Evolutionary conservation across 1,284 basidiomycete genomes (phyloP), one percentile per base, ranked within the genome.

Genomic region (Tilletia indica): DNA sequence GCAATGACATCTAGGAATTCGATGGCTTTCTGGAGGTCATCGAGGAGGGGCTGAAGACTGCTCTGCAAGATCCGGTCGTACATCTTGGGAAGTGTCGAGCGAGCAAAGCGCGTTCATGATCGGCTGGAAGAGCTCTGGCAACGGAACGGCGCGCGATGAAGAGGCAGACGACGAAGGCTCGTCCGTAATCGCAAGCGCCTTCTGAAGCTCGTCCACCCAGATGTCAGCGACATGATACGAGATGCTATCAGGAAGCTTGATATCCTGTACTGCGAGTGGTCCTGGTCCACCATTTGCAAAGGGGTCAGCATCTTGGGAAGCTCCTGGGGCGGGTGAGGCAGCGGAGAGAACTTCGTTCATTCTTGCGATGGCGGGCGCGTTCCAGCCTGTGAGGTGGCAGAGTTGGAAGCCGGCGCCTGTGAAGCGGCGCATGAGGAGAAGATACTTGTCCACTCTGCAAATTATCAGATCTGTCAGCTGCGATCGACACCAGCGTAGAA

Each of bases 371-470:
- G 86, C 85, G 11, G 83, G 79, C 16, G 83, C 77, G 4, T 91
- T 88, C 94, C 94, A 98, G 54, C 88, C 86, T 61, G 87, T 86
- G 69, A 90, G 87, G 39, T 90, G 88, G 12, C 97, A 87, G 16
- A 98, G 87, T 47, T 90, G 87, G 85, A 98, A 95, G 0, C 91
- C 90, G 0, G 91, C 92, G 77, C 93, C 92, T 63, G 93, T 87
- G 81, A 94, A 97, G 72, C 92, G 88, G 68, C 96, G 88, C 73
- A 98, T 90, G 68, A 99, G 90, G 89, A 98, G 90, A 83, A 96
- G 95, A 85, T 93, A 99, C 85, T 99, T 99, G 88, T 98, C 94
- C 25, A 83, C 73, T 21, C 82, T 74, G 61, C 21, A 31, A 21
- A 54, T 14, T 9, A 14, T 45, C 42, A 14, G 42, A 14, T 31